Base-by-base conservation (phyloP, 306 rosid genomes). In the Ziziphus jujuba region DNA sequence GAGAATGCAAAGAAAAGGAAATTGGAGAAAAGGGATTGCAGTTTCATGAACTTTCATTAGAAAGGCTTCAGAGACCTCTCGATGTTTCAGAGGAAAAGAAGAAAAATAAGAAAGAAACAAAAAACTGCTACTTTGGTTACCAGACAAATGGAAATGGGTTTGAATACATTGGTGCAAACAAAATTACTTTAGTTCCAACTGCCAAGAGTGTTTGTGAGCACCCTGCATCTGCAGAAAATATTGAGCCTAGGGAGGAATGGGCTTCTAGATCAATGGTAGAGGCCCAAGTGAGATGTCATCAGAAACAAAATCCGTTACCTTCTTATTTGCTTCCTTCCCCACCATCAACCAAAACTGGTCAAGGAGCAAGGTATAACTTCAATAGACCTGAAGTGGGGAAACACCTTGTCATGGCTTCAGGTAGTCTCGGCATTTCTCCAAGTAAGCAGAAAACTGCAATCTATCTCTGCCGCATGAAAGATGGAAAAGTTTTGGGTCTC, bases 391-490 rank as follows among this genome's bases (percentile, higher is more conserved):
- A 63, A 53, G 80, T 85, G 56, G 86, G 91, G 72, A 82, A 81
- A 31, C 72, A 87, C 44, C 77, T 89, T 58, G 78, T 84, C 5
- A 64, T 67, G 45, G 98, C 95, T 54, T 84, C 89, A 5, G 69
- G 34, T 54, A 75, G 79, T 80, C 87, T 89, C 50, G 80, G 92
- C 48, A 35, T 61, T 61, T 87, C 78, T 73, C 69, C 60, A 21
- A 63, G 75, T 63, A 78, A 81, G 69, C 57, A 35, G 28, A 77
- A 75, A 16, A 78, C 87, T 3, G 49, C 74, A 47, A 59, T 76
- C 77, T 71, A 76, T 66, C 74, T 75, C 4, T 65, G 77, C 77
- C 82, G 76, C 56, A 48, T 66, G 59, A 76, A 54, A 72, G 76
- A 74, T 75, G 75, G 45, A 59, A 80, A 70, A 49, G 56, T 34